A percentile compares a stretch with the other conserved stretches of the same genome.
These are phyloP conservation scores for Hibiscus mutabilis DNA, from an alignment of 345 rosid species.

Conservation along the genomic window DNA sequence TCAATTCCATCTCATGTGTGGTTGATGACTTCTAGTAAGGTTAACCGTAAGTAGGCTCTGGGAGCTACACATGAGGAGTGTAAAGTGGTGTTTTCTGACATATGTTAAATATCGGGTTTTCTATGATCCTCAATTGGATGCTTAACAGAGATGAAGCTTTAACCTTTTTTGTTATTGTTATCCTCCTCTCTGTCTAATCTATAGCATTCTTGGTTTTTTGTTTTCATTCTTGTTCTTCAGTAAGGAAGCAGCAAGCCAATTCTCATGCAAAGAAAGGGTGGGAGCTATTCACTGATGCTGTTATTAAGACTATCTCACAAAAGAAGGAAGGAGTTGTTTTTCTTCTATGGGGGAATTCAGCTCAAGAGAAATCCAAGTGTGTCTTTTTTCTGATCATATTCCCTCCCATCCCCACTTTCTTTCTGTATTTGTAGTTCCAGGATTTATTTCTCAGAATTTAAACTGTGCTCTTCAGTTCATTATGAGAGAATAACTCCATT, in stretches of 20 bases:
- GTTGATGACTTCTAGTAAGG: neutral
- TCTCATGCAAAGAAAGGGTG: constrained; percentile 98
- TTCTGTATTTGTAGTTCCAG: neutral
- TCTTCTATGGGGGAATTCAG: constrained; percentile 94
- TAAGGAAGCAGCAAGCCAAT: constrained; percentile 76
- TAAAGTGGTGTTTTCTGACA: neutral
- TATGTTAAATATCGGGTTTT: neutral
- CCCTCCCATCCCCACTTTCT: neutral
- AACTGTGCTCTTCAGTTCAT: neutral
- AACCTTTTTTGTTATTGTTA: neutral
- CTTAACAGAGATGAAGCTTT: neutral
- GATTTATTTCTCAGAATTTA: neutral
- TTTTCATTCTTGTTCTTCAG: constrained; percentile 31
- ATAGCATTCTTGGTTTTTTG: neutral
- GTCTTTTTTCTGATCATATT: neutral
- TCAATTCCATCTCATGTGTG: constrained; percentile 54
- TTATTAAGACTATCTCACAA: constrained; percentile 66
- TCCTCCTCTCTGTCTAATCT: neutral
- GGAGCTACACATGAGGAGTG: neutral
- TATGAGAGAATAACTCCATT: neutral
- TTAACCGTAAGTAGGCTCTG: neutral
- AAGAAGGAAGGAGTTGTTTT: constrained; percentile 88
- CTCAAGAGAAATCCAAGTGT: constrained; percentile 81
- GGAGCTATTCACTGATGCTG: constrained; percentile 94
- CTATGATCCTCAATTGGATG: neutral